Conservation (phyloP, 192 early-diverging fungal genomes). For the Oehlia diaphana region DNA sequence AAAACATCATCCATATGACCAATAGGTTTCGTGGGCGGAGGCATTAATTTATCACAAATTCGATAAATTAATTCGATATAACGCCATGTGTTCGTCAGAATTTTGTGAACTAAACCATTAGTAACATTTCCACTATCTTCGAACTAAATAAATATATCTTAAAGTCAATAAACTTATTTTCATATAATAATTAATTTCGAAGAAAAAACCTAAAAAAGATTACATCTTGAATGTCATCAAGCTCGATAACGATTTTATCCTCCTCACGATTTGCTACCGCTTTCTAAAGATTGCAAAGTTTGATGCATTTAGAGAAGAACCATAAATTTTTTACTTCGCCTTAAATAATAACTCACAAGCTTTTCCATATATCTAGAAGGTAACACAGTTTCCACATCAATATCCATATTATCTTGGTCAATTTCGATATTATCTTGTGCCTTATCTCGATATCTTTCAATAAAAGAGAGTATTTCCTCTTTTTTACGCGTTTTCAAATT, state of each 20-base stretch:
- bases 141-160: conserved; percentile 29
- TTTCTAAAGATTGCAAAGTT: conserved; percentile 44
- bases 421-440: not conserved
- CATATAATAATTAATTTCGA: not conserved
- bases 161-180: not conserved
- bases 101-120: conserved; percentile 60
- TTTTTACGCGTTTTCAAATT: not conserved
- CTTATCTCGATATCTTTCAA: not conserved
- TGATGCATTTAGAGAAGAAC: not conserved
- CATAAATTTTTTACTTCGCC: too few species aligned
- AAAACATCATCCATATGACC: conserved; percentile 76
- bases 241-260: conserved; percentile 59
- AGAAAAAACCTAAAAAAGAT: not conserved
- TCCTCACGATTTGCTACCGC: conserved; percentile 61
- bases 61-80: conserved; percentile 79
- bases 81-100: conserved; percentile 82
- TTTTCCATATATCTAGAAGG: not conserved
- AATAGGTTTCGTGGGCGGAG: conserved; percentile 50
- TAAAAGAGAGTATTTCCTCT: not conserved
- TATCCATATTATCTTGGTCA: not conserved
- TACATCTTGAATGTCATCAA: conserved; percentile 68
- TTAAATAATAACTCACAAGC: conserved; percentile 6
- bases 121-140: not conserved
- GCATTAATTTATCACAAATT: conserved; percentile 65
- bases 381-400: not conserved